Evolutionary conservation across 495 filamentous ascomycete genomes (phyloP).

Genomic region (Parmelia sp.): DNA sequence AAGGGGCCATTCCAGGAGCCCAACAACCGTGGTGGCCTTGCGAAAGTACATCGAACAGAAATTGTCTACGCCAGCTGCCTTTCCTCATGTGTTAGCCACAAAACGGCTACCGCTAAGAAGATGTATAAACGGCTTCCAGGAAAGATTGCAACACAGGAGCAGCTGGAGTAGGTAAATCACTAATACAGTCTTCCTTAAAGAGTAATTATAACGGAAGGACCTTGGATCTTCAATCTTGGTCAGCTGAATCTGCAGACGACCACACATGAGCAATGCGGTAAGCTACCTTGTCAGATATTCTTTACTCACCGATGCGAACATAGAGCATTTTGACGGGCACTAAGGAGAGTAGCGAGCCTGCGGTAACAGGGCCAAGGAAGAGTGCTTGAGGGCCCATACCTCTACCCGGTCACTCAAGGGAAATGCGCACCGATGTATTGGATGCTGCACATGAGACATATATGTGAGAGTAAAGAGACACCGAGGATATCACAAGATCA

Average conservation of each 20-base stretch:
- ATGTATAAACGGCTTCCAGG: no score
- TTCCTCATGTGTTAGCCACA: no score
- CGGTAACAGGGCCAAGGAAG: not conserved
- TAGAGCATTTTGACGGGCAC: not conserved
- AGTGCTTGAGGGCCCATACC: not conserved
- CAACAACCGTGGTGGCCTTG: no score
- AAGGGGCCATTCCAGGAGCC: no score
- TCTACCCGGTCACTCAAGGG: not conserved
- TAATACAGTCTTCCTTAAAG: not conserved
- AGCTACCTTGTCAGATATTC: no score
- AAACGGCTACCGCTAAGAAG: no score
- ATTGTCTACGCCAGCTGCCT: no score
- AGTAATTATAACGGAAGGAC: not conserved
- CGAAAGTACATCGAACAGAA: no score
- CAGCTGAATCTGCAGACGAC: not conserved
- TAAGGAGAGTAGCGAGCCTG: not conserved
- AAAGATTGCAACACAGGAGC: no score
- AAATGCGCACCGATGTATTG: not conserved
- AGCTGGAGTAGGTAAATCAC: not conserved
- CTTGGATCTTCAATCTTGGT: not conserved
- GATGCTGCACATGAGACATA: not conserved
- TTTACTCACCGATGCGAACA: no score
- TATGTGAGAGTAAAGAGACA: not conserved
- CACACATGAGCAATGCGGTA: not conserved
- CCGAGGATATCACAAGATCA: not conserved